Evolutionary conservation across 371 early-diverging fungal genomes (phyloP).

Genomic region (Mucor sp.): DNA sequence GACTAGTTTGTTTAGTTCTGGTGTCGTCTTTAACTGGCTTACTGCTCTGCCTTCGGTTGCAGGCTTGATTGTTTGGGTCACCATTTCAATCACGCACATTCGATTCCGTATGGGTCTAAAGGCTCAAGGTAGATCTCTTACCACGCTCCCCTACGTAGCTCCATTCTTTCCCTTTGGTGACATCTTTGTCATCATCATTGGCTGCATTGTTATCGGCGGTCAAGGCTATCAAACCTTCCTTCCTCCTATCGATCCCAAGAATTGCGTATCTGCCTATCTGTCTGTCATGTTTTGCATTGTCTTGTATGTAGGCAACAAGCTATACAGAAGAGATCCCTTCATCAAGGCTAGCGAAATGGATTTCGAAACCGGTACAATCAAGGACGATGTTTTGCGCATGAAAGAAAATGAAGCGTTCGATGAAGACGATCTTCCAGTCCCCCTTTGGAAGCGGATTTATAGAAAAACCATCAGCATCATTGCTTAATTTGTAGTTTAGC

Average conservation of each 20-base stretch:
- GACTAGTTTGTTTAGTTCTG: slow-evolving; percentile 51
- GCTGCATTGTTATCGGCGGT: slow-evolving; percentile 61
- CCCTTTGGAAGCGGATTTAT: slow-evolving; percentile 18
- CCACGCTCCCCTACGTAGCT: slow-evolving; percentile 70
- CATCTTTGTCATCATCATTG: slow-evolving; percentile 58
- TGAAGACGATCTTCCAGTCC: slow-evolving; percentile 10
- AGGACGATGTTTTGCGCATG: slow-evolving; percentile 11
- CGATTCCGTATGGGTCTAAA: slow-evolving; percentile 79
- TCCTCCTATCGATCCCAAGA: slow-evolving; percentile 39
- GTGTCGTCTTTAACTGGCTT: slow-evolving; percentile 71
- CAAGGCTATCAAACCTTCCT: slow-evolving; percentile 60
- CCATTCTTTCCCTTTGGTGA: slow-evolving; percentile 73
- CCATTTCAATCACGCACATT: slow-evolving; percentile 72
- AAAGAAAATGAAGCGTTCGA: slow-evolving; percentile 16
- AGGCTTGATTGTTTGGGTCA: slow-evolving; percentile 79
- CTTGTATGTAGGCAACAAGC: slow-evolving; percentile 54
- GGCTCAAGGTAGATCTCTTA: slow-evolving; percentile 66
- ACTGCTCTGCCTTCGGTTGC: slow-evolving; percentile 70
- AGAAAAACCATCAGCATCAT: slow-evolving; percentile 18
- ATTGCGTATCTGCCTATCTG: slow-evolving; percentile 46
- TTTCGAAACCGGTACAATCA: slow-evolving; percentile 35
- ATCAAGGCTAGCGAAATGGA: slow-evolving; percentile 34
- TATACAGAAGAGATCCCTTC: slow-evolving; percentile 26
- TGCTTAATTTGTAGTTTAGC: slow-evolving; percentile 13
- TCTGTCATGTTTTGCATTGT: slow-evolving; percentile 49